A percentile compares a stretch with the other conserved stretches of the same genome.
Evolutionary conservation across 2,329 filamentous ascomycete genomes (phyloP).

Genomic region (Aspergillus hortae): DNA sequence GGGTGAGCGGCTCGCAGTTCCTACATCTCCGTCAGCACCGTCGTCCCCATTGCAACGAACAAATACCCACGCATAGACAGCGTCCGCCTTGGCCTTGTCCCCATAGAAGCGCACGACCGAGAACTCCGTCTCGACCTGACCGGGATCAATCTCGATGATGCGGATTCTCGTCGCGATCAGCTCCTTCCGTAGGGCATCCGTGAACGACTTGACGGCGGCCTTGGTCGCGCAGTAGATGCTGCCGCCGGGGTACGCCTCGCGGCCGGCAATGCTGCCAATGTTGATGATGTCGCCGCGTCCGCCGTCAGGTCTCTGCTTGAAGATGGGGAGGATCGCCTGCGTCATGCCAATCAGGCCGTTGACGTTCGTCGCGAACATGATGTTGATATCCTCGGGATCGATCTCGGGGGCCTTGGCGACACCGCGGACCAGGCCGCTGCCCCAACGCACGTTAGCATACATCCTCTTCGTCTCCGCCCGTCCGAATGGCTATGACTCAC

Average conservation of each 20-base stretch:
- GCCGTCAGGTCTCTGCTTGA: constrained; percentile 65
- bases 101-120: constrained; percentile 84
- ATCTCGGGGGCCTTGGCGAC: constrained; percentile 84
- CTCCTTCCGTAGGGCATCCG: constrained; percentile 77
- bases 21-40: constrained; percentile 38
- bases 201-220: constrained; percentile 80
- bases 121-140: constrained; percentile 95
- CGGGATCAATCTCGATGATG: constrained; percentile 84
- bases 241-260: constrained; percentile 79
- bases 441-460: constrained; percentile 6
- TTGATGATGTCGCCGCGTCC: constrained; percentile 94
- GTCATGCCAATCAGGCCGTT: constrained; percentile 96
- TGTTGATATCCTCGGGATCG: constrained; percentile 71
- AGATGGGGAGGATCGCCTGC: constrained; percentile 80
- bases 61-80: constrained; percentile 70
- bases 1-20: constrained; percentile 76
- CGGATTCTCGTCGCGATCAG: constrained; percentile 75
- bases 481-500: constrained; percentile 63
- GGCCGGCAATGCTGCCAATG: constrained; percentile 85
- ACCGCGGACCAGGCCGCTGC: constrained; percentile 81
- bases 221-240: constrained; percentile 93
- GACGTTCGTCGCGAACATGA: constrained; percentile 93
- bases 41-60: not conserved
- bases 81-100: constrained; percentile 84
- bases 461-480: not conserved